Conservation (phyloP, 352 stramenopile genomes). For the Globisporangium canariense region DNA sequence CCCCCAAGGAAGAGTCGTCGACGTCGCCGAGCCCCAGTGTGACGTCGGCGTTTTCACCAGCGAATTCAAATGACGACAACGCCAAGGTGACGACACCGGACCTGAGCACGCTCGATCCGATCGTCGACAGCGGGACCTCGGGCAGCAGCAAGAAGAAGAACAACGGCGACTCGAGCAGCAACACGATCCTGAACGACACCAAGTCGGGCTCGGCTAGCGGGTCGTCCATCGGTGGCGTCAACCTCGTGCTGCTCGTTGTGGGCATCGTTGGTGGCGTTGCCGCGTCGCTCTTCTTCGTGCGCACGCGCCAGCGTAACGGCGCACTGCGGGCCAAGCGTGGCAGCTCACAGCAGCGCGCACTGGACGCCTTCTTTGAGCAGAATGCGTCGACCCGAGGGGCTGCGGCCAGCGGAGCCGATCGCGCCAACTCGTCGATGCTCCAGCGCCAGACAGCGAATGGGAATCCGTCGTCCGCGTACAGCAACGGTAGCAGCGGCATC, state of each 20-base stretch:
- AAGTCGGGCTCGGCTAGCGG: slow-evolving; percentile 20
- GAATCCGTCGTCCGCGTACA: slow-evolving; percentile 15
- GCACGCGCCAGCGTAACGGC: slow-evolving; percentile 25
- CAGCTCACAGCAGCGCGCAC: slow-evolving; percentile 36
- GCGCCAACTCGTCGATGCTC: slow-evolving; percentile 4
- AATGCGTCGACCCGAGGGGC: slow-evolving; percentile 31
- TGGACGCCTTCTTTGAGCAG: slow-evolving; percentile 54
- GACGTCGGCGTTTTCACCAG: slow-evolving; percentile 3
- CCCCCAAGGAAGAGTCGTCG: slow-evolving; percentile 17
- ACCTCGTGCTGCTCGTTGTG: slow-evolving; percentile 41
- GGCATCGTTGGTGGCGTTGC: slow-evolving; percentile 45
- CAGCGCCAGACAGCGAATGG: background rate
- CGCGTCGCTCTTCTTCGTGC: slow-evolving; percentile 57
- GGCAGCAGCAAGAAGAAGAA: slow-evolving; percentile 14
- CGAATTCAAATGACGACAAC: slow-evolving; percentile 13
- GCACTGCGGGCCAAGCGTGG: slow-evolving; percentile 23
- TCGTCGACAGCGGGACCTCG: slow-evolving; percentile 16
- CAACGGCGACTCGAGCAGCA: slow-evolving; percentile 13
- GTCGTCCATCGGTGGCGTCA: slow-evolving; percentile 28
- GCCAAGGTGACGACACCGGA: slow-evolving; percentile 17
- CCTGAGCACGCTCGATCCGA: slow-evolving; percentile 34
- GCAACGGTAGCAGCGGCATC: slow-evolving; percentile 14
- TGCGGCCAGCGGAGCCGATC: background rate
- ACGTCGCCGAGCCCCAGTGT: background rate
- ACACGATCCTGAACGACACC: slow-evolving; percentile 16